Conservation (phyloP, 345 rosid species). For the Populus davidiana region DNA sequence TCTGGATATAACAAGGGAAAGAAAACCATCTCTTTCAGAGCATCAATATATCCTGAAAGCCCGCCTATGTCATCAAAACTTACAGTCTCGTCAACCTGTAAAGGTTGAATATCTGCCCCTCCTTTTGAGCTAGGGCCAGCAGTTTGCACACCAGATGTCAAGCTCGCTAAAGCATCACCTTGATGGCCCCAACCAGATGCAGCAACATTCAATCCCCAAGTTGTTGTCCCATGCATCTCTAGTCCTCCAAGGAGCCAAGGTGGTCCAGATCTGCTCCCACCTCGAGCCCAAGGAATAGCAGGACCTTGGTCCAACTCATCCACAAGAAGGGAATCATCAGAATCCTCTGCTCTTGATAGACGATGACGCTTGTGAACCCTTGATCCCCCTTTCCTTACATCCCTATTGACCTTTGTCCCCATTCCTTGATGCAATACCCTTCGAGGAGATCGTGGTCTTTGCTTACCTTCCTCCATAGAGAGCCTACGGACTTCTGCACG, state of each 20-base stretch:
- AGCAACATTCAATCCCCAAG: slow-evolving; percentile 87
- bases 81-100: slow-evolving; percentile 90
- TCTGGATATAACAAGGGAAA: slow-evolving; percentile 98
- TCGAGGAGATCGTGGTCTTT: slow-evolving; percentile 81
- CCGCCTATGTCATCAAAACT: slow-evolving; percentile 98
- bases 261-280: slow-evolving; percentile 90
- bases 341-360: slow-evolving; percentile 76
- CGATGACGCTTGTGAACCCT: slow-evolving; percentile 94
- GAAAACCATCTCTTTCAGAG: slow-evolving; percentile 99
- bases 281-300: slow-evolving; percentile 88
- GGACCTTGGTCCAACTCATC: slow-evolving; percentile 99
- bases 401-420: slow-evolving; percentile 81
- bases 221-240: slow-evolving; percentile 75
- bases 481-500: slow-evolving; percentile 89
- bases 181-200: slow-evolving; percentile 99
- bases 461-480: slow-evolving; percentile 73
- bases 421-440: slow-evolving; percentile 97
- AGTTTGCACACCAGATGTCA: slow-evolving; percentile 89
- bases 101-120: slow-evolving; percentile 99
- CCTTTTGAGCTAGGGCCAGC: slow-evolving; percentile 99
- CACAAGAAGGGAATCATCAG: slow-evolving; percentile 99
- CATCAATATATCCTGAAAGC: slow-evolving; percentile 86
- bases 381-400: slow-evolving; percentile 89
- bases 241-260: slow-evolving; percentile 98
- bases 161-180: slow-evolving; percentile 68